Conservation (phyloP, 2,329 filamentous ascomycete genomes). For the Colletotrichum eremochloae region DNA sequence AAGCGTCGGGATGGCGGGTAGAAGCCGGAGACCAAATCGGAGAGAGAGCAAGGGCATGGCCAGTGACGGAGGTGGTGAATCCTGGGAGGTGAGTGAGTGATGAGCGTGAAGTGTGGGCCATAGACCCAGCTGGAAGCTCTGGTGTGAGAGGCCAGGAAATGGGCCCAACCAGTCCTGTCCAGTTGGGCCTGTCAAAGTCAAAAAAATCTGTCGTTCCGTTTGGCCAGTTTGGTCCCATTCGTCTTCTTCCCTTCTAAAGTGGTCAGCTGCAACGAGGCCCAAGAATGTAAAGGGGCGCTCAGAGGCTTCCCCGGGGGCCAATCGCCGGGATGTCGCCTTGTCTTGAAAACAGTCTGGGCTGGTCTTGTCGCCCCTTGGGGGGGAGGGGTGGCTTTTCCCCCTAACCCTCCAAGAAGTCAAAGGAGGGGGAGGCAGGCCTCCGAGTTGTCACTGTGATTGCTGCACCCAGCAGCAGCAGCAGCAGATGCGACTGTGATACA, state of each 20-base stretch:
- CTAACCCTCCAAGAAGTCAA: neutral
- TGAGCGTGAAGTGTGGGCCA: constrained; percentile 14
- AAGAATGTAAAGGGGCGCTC: constrained; percentile 28
- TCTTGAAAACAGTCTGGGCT: constrained; percentile 26
- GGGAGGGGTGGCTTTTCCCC: neutral
- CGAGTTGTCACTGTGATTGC: constrained; percentile 8
- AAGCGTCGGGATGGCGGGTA: constrained; percentile 37
- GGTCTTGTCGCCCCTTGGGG: constrained; percentile 22
- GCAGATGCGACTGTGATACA: constrained; percentile 23
- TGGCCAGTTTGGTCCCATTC: constrained; percentile 12
- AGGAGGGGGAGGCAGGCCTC: neutral
- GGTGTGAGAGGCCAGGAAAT: constrained; percentile 11
- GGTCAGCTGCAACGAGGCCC: constrained; percentile 38
- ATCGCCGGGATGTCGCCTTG: constrained; percentile 35
- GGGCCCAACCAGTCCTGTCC: neutral
- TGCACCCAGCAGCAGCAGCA: neutral
- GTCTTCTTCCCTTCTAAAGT: constrained; percentile 14
- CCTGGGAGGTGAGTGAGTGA: neutral
- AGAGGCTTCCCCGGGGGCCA: constrained; percentile 25
- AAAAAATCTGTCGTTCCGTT: constrained; percentile 8
- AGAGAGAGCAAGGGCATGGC: constrained; percentile 8
- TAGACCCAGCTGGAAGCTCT: constrained; percentile 10
- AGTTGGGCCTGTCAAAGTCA: neutral
- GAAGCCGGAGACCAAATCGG: constrained; percentile 33
- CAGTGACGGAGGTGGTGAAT: constrained; percentile 9